Base-by-base conservation (phyloP, 345 rosid genomes). In the Pistacia vera region DNA sequence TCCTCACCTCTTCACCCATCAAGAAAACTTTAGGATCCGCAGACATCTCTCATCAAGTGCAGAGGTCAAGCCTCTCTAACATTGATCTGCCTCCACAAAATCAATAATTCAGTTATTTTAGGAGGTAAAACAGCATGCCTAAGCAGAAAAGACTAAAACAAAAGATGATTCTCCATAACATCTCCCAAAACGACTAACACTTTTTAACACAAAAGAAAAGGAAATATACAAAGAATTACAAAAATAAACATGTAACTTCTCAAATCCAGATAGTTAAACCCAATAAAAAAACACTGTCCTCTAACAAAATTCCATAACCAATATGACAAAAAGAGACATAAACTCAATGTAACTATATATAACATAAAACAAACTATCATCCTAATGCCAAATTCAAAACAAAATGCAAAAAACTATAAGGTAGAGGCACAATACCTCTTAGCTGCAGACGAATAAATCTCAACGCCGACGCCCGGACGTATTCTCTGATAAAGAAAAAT, bases 41-140 rank as follows among this genome's bases (percentile, higher is more conserved):
- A 57, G 93, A 86, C 96, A 93, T 93, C 85, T 95, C 99, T 92
- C 99, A 56, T 92, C 98, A 62, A 95, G 91, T 8, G 96, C 97
- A 71, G 98, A 79, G 80, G 92, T 92, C 14, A 93, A 52, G 97
- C 99, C 2, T 90, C 98, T 83, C 98, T 84, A 28, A 90, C 89
- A 4, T 1, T 28, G 83, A 93, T 91, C 98, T 95, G 86, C 49
- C 54, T 0, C 63, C 14, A 71, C 7, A 61, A 52, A 46, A 28
- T 3, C 16, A 4, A 70, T 25, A n/a, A n/a, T n/a, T n/a, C n/a
- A n/a, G n/a, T n/a, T n/a, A n/a, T 8, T 52, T 28, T 58, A 44
- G 9, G 7, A 44, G 20, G 20, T 11, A 46, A 18, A 54, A n/a
- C 17, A 58, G 13, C 41, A 25, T 38, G 20, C 44, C 28, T 67